Conservation (phyloP, 140 eudicot genomes). For the Cichorium intybus region DNA sequence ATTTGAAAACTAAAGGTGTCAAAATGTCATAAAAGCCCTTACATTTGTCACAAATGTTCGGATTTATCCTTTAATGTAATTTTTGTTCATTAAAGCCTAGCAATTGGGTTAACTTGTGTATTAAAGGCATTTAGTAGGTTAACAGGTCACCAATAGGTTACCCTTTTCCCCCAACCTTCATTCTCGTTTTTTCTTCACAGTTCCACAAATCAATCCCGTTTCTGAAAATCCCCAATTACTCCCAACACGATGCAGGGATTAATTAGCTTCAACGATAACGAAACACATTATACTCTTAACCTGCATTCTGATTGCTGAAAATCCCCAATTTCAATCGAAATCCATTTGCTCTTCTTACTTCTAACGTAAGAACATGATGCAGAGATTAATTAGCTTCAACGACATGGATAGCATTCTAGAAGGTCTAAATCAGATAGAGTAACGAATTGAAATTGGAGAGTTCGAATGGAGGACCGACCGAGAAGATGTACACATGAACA, state of each 20-base stretch:
- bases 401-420: slow-evolving; percentile 70
- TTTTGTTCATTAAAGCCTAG: too few species aligned
- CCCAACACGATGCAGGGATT: slow-evolving; percentile 50
- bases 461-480: slow-evolving; percentile 94
- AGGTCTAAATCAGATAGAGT: slow-evolving; percentile 77
- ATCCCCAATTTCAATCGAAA: background rate
- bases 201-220: too few species aligned
- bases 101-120: too few species aligned
- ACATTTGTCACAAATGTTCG: too few species aligned
- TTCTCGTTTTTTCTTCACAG: too few species aligned
- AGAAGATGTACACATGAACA: slow-evolving; percentile 98
- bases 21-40: too few species aligned
- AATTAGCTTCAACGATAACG: slow-evolving; percentile 57
- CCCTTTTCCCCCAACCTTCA: too few species aligned
- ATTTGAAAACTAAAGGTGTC: too few species aligned
- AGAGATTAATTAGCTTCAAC: slow-evolving; percentile 66
- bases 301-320: background rate
- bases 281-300: too few species aligned
- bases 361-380: background rate
- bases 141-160: too few species aligned
- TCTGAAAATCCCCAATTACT: background rate
- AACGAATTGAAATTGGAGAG: slow-evolving; percentile 68
- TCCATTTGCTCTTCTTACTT: background rate
- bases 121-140: too few species aligned
- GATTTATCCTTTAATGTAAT: too few species aligned